Base-by-base conservation (phyloP, 345 rosid species). In the Cochlearia excelsa region DNA sequence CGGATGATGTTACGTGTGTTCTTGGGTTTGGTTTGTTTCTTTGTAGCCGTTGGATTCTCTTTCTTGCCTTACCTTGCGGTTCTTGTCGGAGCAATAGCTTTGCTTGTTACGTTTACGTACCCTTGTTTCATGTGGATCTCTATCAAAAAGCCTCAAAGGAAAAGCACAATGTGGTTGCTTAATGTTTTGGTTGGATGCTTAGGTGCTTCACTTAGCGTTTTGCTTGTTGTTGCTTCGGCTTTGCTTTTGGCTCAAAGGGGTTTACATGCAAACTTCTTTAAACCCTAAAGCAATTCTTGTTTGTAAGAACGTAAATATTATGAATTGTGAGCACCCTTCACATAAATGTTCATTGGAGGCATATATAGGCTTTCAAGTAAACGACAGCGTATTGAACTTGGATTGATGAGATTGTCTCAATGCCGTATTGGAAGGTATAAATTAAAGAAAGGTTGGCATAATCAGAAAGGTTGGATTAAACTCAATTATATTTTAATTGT, bases 71-170 rank as follows among this genome's bases (percentile, higher is more conserved):
- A 83, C 59, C 7, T 83, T 1, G 86, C 85, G 0, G 85, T 86
- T 37, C 81, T 85, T 4, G 30, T 81, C 0, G 93, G 93, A 55
- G 86, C 86, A 26, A 37, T 85, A 8, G 73, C 81, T 7, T 65
- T 86, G 75, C 84, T 82, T 1, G 79, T 83, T 51, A 86, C 93
- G 34, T 68, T 77, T 37, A 77, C 87, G 3, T 86, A 77, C 44
- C 89, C 89, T 5, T 75, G 89, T 64, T 83, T 86, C 63, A 86
- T 83, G 87, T 86, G 89, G 87, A 57, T 86, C 35, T 74, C 77
- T 64, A 60, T 81, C 44, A 86, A 77, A 65, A 69, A 70, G 34
- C 84, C 93, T 0, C 74, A 71, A 54, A 30, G 33, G 47, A 60
- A 54, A n/a, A 57, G 84, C 30, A 62, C 61, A 9, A 74, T 62